These are phyloP conservation scores for Chrysanthemum lavandulifolium DNA, from an alignment of 129 eudicot species.

Conservation along the genomic window DNA sequence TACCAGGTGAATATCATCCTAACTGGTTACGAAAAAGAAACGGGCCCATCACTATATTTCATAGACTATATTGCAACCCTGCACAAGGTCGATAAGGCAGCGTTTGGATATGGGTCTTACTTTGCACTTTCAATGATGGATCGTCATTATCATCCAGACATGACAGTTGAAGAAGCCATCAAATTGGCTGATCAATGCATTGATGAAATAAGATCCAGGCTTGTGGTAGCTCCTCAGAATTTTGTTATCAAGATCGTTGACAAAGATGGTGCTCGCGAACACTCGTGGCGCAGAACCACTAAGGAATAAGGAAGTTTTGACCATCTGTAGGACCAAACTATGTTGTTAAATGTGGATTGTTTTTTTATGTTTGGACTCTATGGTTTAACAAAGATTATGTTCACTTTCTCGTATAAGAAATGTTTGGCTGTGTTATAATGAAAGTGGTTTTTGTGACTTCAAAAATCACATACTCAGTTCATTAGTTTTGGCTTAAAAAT, in stretches of 20 bases:
- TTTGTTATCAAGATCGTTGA: conserved; percentile 84
- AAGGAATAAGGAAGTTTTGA: neutral
- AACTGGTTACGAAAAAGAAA: conserved; percentile 77
- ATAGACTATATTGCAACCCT: conserved; percentile 80
- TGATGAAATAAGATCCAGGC: conserved; percentile 66
- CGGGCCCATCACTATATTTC: conserved; percentile 73
- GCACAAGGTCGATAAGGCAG: conserved; percentile 79
- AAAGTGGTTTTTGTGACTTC: too few relatives aligned
- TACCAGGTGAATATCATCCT: conserved; percentile 62
- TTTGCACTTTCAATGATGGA: conserved; percentile 90
- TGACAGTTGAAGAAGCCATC: conserved; percentile 75
- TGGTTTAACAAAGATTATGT: too few relatives aligned
- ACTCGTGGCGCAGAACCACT: conserved; percentile 62
- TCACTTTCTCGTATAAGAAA: too few relatives aligned
- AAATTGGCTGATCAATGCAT: conserved; percentile 70
- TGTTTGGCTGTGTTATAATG: too few relatives aligned
- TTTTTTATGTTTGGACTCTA: neutral
- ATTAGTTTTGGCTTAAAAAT: too few relatives aligned
- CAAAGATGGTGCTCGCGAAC: conserved; percentile 73
- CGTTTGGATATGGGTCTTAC: conserved; percentile 80
- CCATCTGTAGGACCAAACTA: neutral
- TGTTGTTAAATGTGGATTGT: neutral
- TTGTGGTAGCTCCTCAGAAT: conserved; percentile 85
- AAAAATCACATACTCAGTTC: too few relatives aligned
- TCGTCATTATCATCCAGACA: conserved; percentile 59